These are phyloP conservation scores for Catharanthus roseus DNA, from an alignment of 257 asterid genomes.

Conservation along the genomic window DNA sequence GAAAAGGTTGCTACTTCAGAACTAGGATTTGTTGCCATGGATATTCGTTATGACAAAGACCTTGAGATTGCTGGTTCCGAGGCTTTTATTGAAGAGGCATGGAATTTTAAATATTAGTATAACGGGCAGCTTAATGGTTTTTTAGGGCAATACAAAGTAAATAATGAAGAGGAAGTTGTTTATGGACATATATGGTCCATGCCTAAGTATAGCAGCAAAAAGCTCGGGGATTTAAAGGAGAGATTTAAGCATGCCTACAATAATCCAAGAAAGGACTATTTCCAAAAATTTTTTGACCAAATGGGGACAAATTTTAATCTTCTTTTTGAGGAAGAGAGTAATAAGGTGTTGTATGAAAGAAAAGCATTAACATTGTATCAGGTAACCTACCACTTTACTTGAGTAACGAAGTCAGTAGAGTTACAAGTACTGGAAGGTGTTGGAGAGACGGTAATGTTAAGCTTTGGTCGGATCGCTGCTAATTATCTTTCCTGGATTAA, in stretches of 20 bases:
- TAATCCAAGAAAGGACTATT: constrained; percentile 62
- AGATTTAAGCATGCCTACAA: constrained; percentile 73
- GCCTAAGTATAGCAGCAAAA: constrained; percentile 62
- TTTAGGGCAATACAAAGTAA: constrained; percentile 74
- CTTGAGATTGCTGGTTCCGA: constrained; percentile 54
- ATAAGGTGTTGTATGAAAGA: constrained; percentile 44
- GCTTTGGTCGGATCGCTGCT: constrained; percentile 96
- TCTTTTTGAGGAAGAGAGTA: constrained; percentile 56
- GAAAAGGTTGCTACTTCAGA: constrained; percentile 35
- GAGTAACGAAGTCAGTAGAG: constrained; percentile 49
- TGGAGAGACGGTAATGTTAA: constrained; percentile 51
- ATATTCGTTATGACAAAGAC: constrained; percentile 48
- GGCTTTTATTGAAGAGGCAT: constrained; percentile 51
- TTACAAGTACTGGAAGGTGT: constrained; percentile 32
- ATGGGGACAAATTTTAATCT: constrained; percentile 43
- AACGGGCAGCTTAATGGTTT: constrained; percentile 67
- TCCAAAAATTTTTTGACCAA: constrained; percentile 59
- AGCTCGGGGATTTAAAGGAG: constrained; percentile 75
- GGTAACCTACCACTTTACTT: constrained; percentile 60
- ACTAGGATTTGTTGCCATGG: constrained; percentile 16
- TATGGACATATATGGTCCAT: constrained; percentile 93
- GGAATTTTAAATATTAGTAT: constrained; percentile 60
- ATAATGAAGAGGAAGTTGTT: constrained; percentile 76
- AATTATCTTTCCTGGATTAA: constrained; percentile 81
- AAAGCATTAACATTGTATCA: constrained; percentile 96